Evolutionary conservation across 495 filamentous ascomycete genomes (phyloP).

Genomic region (Cudoniella acicularis): DNA sequence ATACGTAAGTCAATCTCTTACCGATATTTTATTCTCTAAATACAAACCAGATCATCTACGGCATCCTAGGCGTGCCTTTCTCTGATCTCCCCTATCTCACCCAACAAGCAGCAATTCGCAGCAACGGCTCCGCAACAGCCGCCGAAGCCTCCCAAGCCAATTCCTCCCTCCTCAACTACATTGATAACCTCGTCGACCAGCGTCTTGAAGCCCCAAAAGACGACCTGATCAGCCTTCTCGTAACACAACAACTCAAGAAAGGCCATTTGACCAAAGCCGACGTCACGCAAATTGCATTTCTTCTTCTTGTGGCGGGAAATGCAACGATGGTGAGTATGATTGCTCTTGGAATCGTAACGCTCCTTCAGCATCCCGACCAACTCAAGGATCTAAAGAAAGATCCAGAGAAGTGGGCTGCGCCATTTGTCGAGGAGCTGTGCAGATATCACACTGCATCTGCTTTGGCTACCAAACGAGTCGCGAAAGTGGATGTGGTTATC

Average conservation of each 20-base stretch:
- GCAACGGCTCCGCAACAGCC: slow-evolving; percentile 39
- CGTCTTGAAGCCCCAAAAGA: slow-evolving; percentile 32
- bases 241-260: slow-evolving; percentile 33
- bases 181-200: slow-evolving; percentile 34
- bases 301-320: slow-evolving; percentile 44
- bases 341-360: slow-evolving; percentile 37
- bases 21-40: not conserved
- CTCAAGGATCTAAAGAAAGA: slow-evolving; percentile 35
- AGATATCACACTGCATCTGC: slow-evolving; percentile 42
- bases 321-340: slow-evolving; percentile 50
- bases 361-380: slow-evolving; percentile 35
- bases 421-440: slow-evolving; percentile 43
- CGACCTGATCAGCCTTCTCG: slow-evolving; percentile 41
- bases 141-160: slow-evolving; percentile 38
- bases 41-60: slow-evolving; percentile 41
- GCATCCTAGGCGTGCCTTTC: slow-evolving; percentile 42
- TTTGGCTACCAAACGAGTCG: slow-evolving; percentile 38
- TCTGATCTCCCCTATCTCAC: slow-evolving; percentile 42
- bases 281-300: slow-evolving; percentile 39
- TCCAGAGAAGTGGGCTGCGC: slow-evolving; percentile 24
- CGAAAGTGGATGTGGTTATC: slow-evolving; percentile 40
- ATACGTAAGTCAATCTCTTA: slow-evolving; percentile 22
- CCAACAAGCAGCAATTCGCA: slow-evolving; percentile 37
- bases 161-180: slow-evolving; percentile 35
- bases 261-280: slow-evolving; percentile 37